Evolutionary conservation across 2,329 filamentous ascomycete genomes (phyloP).

Genomic region (Magnaporthiopsis incrustans): DNA sequence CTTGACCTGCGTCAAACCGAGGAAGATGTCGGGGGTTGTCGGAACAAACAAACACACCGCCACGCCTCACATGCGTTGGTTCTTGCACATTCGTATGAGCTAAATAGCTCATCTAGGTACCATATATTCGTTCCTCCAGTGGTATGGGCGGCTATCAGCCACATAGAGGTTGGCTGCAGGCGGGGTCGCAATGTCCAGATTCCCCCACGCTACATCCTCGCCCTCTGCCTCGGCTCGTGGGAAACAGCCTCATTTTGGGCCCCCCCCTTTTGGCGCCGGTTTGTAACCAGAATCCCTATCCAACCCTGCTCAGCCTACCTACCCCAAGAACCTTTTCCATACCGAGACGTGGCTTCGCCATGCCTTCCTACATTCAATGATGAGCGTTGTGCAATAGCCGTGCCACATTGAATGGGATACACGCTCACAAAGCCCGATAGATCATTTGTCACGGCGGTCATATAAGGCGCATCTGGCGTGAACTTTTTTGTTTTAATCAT

Average conservation of each 20-base stretch:
- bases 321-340: no score
- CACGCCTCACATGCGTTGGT: neutral
- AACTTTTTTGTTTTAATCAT: neutral
- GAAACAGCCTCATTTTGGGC: neutral
- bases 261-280: no score
- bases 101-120: neutral
- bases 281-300: no score
- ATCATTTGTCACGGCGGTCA: neutral
- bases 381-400: no score
- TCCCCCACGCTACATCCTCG: neutral
- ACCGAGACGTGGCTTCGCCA: no score
- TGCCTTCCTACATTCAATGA: no score
- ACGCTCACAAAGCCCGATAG: neutral
- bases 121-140: neutral
- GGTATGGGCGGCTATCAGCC: neutral
- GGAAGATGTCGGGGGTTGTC: neutral
- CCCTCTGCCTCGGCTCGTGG: neutral
- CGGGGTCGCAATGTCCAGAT: neutral
- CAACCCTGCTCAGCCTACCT: no score
- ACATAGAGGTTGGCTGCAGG: neutral
- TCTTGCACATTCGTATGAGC: neutral
- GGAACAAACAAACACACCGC: neutral
- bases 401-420: no score
- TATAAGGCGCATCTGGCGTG: neutral
- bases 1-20: neutral